Evolutionary conservation across 2,329 filamentous ascomycete genomes (phyloP).

Genomic region (Alternaria sp.): DNA sequence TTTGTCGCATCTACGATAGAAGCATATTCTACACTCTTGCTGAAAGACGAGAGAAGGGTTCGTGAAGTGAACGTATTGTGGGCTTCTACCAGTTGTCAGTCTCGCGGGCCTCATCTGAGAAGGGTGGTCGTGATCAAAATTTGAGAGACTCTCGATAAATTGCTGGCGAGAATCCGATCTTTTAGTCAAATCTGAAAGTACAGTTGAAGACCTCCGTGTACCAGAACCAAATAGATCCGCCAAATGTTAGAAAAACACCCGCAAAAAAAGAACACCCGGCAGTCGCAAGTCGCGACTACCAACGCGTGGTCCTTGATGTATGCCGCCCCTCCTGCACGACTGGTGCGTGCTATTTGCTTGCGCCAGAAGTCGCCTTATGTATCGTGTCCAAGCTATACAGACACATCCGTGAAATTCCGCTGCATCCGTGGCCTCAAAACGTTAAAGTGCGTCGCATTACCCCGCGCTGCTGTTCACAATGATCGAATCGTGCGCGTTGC

Average conservation of each 20-base stretch:
- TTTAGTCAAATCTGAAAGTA: neutral
- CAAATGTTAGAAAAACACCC: too few relatives aligned
- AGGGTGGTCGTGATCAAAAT: neutral
- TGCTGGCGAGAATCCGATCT: neutral
- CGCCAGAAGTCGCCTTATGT: neutral
- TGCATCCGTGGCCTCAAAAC: neutral
- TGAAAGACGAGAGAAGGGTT: slow-evolving; percentile 17
- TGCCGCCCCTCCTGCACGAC: neutral
- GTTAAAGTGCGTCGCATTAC: neutral
- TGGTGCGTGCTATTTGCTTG: neutral
- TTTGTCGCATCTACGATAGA: slow-evolving; percentile 62
- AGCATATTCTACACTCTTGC: slow-evolving; percentile 58
- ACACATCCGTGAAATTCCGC: too few relatives aligned
- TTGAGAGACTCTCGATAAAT: neutral
- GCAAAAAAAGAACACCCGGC: too few relatives aligned
- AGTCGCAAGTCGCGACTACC: neutral
- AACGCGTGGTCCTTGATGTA: too few relatives aligned
- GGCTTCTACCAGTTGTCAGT: too few relatives aligned
- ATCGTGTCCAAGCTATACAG: neutral
- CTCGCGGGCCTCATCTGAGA: fast-evolving
- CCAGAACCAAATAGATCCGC: too few relatives aligned
- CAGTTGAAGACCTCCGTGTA: neutral
- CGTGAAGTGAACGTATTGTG: neutral
- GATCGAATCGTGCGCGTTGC: neutral
- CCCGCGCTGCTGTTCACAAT: neutral